Conservation (phyloP, 176 grass and related monocot genomes). For the Cenchrus fungigraminus region DNA sequence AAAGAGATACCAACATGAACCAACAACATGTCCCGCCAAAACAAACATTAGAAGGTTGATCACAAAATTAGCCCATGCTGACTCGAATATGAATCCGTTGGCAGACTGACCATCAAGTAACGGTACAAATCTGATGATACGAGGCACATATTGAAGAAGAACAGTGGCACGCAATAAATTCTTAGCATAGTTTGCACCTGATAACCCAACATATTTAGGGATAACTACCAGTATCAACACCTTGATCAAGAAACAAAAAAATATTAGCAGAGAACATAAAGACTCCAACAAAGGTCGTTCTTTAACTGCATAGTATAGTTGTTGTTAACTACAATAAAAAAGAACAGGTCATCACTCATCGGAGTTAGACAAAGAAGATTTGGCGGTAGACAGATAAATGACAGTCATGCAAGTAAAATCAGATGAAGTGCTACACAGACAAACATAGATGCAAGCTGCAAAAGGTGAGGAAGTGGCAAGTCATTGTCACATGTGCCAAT, state of each 20-base stretch:
- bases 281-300: slow-evolving; percentile 2
- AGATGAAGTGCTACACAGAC: slow-evolving; percentile 9
- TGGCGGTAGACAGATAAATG: neutral
- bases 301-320: slow-evolving; percentile 19
- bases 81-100: slow-evolving; percentile 97
- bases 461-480: neutral
- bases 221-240: slow-evolving; percentile 95
- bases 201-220: slow-evolving; percentile 82
- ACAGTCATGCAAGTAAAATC: neutral
- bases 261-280: slow-evolving; percentile 15
- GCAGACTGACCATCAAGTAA: slow-evolving; percentile 83
- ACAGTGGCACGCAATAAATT: slow-evolving; percentile 87
- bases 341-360: neutral
- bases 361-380: slow-evolving; percentile 2
- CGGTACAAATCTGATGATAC: slow-evolving; percentile 93
- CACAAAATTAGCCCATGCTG: slow-evolving; percentile 93
- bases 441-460: slow-evolving; percentile 7
- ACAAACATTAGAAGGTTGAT: slow-evolving; percentile 99
- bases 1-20: slow-evolving; percentile 98
- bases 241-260: slow-evolving; percentile 53
- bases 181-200: slow-evolving; percentile 84
- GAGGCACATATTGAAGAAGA: slow-evolving; percentile 91
- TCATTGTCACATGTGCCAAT: neutral
- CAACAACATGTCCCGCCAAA: slow-evolving; percentile 93
- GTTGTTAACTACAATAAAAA: neutral